phyloP scores from a whole-genome alignment of 2,329 filamentous ascomycete genomes.

The Paraphoma chrysanthemicola region DNA sequence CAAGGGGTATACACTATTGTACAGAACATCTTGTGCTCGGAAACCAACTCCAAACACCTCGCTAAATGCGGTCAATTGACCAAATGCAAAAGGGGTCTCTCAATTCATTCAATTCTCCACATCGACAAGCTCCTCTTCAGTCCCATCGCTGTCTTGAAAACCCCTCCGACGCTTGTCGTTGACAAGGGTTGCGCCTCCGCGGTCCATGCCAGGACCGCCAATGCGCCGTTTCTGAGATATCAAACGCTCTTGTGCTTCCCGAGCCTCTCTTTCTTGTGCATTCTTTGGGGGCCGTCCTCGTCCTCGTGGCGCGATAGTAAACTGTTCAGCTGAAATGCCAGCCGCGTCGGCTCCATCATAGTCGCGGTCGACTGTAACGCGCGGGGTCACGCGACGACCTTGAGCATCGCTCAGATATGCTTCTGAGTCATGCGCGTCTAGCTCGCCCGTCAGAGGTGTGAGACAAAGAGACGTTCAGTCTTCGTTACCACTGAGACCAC shows the following conservation, averaged over 20 bases:
- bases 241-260: slow-evolving; percentile 54
- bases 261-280: slow-evolving; percentile 53
- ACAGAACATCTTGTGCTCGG: neutral
- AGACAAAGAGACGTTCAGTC: slow-evolving; percentile 8
- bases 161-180: slow-evolving; percentile 59
- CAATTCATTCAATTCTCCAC: slow-evolving; percentile 27
- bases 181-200: slow-evolving; percentile 60
- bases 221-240: slow-evolving; percentile 58
- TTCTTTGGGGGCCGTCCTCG: slow-evolving; percentile 39
- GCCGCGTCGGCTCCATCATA: neutral
- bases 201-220: slow-evolving; percentile 60
- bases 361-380: slow-evolving; percentile 35
- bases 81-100: neutral
- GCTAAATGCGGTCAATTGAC: neutral
- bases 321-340: neutral
- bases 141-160: slow-evolving; percentile 59
- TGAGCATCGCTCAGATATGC: slow-evolving; percentile 57
- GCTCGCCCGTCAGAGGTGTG: slow-evolving; percentile 25
- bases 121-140: slow-evolving; percentile 53
- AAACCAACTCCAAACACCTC: neutral
- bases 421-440: slow-evolving; percentile 52
- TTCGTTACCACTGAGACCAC: slow-evolving; percentile 63
- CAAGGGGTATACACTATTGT: neutral
- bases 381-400: slow-evolving; percentile 57
- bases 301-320: slow-evolving; percentile 36